Conservation (phyloP, 116 monocot genomes). For the Dioscorea cayenensis region DNA sequence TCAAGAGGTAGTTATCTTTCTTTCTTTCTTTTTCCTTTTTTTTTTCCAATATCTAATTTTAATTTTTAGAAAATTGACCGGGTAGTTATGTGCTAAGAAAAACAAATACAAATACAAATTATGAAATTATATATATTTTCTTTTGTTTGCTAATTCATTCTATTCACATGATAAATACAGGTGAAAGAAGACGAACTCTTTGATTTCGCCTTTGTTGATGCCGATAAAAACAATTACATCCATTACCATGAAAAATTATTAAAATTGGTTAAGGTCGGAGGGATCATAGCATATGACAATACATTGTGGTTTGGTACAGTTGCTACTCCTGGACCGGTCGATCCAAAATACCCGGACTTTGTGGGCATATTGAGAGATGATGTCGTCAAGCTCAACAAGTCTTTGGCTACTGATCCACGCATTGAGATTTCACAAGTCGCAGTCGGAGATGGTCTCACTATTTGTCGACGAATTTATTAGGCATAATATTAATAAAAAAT, state of each 20-base stretch:
- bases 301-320: conserved; percentile 28
- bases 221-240: conserved; percentile 22
- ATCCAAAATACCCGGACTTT: not conserved
- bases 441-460: conserved; percentile 26
- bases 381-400: conserved; percentile 14
- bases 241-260: conserved; percentile 30
- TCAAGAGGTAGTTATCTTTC: conserved; percentile 14
- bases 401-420: conserved; percentile 15
- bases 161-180: not conserved
- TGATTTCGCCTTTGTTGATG: conserved; percentile 41
- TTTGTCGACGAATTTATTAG: conserved; percentile 11
- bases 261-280: conserved; percentile 21
- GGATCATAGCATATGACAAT: conserved; percentile 28
- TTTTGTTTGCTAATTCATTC: too few species aligned
- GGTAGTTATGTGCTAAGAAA: too few species aligned
- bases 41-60: too few species aligned
- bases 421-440: conserved; percentile 24
- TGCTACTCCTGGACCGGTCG: not conserved
- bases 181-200: conserved; percentile 8
- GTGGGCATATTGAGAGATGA: not conserved
- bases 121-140: too few species aligned
- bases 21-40: too few species aligned
- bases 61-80: too few species aligned
- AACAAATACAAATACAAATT: too few species aligned
- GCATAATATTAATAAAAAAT: too few species aligned